Evolutionary conservation across 768 basidiomycete species (phyloP).

Genomic region (Pleurotus cornucopiae): DNA sequence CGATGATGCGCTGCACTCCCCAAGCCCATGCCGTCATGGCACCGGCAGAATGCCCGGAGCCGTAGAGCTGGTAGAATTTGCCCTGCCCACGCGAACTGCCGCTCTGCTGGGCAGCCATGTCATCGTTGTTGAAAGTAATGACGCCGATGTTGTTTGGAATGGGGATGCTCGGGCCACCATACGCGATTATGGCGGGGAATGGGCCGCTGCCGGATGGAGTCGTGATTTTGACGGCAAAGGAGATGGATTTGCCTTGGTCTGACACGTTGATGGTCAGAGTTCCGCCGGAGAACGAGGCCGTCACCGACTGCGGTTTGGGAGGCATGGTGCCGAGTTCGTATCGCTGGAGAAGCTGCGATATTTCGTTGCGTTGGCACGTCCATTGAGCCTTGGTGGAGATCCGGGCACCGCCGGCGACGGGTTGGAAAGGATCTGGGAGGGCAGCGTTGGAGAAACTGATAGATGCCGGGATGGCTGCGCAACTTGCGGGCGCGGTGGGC

Average conservation of each 20-base stretch:
- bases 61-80: slow-evolving; percentile 56
- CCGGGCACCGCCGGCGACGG: slow-evolving; percentile 34
- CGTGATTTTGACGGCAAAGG: slow-evolving; percentile 43
- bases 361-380: slow-evolving; percentile 47
- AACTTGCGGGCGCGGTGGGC: slow-evolving; percentile 12
- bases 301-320: slow-evolving; percentile 39
- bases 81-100: slow-evolving; percentile 45
- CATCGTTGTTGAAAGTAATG: slow-evolving; percentile 51
- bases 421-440: slow-evolving; percentile 54
- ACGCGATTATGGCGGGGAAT: slow-evolving; percentile 50
- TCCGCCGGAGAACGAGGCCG: slow-evolving; percentile 37
- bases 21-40: slow-evolving; percentile 63
- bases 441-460: slow-evolving; percentile 33
- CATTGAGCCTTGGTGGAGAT: slow-evolving; percentile 43
- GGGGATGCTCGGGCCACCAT: slow-evolving; percentile 40
- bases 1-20: slow-evolving; percentile 58
- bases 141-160: slow-evolving; percentile 32
- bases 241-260: slow-evolving; percentile 42
- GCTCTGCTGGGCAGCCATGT: slow-evolving; percentile 47
- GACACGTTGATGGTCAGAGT: slow-evolving; percentile 47
- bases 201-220: slow-evolving; percentile 39
- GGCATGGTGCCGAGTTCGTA: slow-evolving; percentile 53
- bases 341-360: slow-evolving; percentile 43
- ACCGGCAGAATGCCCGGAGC: slow-evolving; percentile 37
- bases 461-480: slow-evolving; percentile 25